phyloP scores from a whole-genome alignment of 331 rosid species.

The Quercus phellos region DNA sequence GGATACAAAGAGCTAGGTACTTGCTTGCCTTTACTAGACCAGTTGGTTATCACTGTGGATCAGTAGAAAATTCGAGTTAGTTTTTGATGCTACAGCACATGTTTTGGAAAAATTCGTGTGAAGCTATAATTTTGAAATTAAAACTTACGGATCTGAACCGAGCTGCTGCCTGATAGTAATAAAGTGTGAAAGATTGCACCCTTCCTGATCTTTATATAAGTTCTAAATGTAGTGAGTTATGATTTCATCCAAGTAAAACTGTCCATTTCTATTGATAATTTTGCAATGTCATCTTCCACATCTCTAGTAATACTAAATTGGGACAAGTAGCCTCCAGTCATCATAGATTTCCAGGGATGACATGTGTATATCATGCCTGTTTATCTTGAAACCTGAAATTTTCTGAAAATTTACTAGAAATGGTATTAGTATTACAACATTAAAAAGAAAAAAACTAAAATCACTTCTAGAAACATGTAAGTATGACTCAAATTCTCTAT shows the following conservation, averaged over 20 bases:
- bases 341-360: background rate
- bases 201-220: background rate
- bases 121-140: background rate
- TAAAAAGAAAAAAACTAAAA: too few relatives aligned
- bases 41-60: conserved; percentile 2
- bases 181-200: background rate
- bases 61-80: background rate
- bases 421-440: too few relatives aligned
- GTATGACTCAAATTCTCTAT: background rate
- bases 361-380: background rate
- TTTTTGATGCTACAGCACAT: background rate
- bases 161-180: background rate
- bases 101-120: background rate
- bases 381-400: background rate
- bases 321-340: background rate
- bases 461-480: background rate
- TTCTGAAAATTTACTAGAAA: too few relatives aligned
- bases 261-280: background rate
- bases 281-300: background rate
- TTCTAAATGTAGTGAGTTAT: background rate
- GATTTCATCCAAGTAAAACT: background rate
- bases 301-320: background rate
- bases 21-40: conserved; percentile 19
- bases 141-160: background rate
- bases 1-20: conserved; percentile 99